Evolutionary conservation across 2,329 filamentous ascomycete genomes (phyloP).

Genomic region (Mycosphaerella sp.): DNA sequence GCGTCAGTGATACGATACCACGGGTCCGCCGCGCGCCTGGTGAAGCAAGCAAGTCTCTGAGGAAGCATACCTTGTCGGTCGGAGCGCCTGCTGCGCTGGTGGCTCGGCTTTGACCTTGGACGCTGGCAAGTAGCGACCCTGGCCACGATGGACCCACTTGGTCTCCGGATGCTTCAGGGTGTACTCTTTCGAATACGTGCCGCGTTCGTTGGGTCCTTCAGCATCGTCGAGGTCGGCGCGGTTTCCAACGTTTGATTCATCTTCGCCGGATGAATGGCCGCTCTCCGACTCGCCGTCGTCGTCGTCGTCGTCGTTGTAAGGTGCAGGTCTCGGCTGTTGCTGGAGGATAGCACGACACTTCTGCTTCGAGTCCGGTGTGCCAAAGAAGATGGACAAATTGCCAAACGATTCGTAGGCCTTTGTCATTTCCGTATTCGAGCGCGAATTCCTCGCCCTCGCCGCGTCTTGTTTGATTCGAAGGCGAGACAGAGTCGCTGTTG

Average conservation of each 20-base stretch:
- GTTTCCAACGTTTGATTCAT: neutral
- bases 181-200: conserved; percentile 31
- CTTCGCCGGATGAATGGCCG: neutral
- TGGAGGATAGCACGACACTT: conserved; percentile 10
- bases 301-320: neutral
- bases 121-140: conserved; percentile 31
- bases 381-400: conserved; percentile 10
- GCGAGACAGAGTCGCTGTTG: neutral
- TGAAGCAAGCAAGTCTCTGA: neutral
- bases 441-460: neutral
- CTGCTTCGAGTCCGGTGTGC: conserved; percentile 5
- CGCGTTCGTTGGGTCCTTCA: conserved; percentile 28
- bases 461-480: neutral
- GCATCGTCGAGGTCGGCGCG: neutral
- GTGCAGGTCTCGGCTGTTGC: conserved; percentile 6
- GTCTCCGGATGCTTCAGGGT: conserved; percentile 29
- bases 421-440: neutral
- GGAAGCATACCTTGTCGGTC: conserved; percentile 17
- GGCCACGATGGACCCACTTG: conserved; percentile 32
- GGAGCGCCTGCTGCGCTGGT: conserved; percentile 6
- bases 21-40: neutral
- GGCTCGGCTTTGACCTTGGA: conserved; percentile 15
- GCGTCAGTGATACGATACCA: conserved; percentile 2
- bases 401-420: neutral
- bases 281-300: neutral